These are phyloP conservation scores for Sphagnum contortum DNA, from an alignment of 225 moss, liverwort and hornwort genomes.

Conservation along the genomic window DNA sequence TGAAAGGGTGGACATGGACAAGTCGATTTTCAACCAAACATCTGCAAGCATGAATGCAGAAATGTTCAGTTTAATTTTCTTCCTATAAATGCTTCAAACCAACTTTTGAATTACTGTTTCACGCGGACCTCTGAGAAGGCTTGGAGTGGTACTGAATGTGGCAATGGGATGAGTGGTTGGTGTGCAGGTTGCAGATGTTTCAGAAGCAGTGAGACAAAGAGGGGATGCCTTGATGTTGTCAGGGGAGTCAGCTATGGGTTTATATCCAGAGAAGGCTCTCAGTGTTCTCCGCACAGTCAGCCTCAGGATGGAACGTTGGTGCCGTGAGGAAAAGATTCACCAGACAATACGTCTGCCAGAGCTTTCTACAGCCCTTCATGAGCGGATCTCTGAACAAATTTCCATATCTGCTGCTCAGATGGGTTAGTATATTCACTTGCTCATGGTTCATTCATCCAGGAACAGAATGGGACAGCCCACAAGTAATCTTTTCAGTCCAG, in stretches of 20 bases:
- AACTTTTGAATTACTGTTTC: too few species aligned
- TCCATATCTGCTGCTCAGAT: slow-evolving; percentile 81
- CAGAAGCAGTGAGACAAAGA: slow-evolving; percentile 92
- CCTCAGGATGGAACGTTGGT: slow-evolving; percentile 83
- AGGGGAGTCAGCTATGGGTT: slow-evolving; percentile 96
- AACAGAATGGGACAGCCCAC: background rate
- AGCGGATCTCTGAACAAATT: slow-evolving; percentile 94
- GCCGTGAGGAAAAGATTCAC: slow-evolving; percentile 84
- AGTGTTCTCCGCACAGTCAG: slow-evolving; percentile 90
- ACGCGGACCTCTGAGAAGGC: too few species aligned
- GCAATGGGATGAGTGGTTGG: background rate
- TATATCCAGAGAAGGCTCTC: slow-evolving; percentile 85
- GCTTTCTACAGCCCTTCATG: slow-evolving; percentile 48
- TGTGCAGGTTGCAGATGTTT: slow-evolving; percentile 87
- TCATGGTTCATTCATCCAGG: too few species aligned
- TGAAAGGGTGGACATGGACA: too few species aligned
- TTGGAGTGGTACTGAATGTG: too few species aligned
- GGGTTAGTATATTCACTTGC: slow-evolving; percentile 31
- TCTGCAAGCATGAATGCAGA: too few species aligned
- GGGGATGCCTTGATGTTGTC: slow-evolving; percentile 98
- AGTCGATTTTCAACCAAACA: too few species aligned
- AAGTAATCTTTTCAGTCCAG: background rate
- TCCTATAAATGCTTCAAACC: too few species aligned
- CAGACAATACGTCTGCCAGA: slow-evolving; percentile 64
- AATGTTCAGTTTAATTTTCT: too few species aligned